Base-by-base conservation (phyloP, 106 monocot genomes). In the Dioscorea dumetorum region DNA sequence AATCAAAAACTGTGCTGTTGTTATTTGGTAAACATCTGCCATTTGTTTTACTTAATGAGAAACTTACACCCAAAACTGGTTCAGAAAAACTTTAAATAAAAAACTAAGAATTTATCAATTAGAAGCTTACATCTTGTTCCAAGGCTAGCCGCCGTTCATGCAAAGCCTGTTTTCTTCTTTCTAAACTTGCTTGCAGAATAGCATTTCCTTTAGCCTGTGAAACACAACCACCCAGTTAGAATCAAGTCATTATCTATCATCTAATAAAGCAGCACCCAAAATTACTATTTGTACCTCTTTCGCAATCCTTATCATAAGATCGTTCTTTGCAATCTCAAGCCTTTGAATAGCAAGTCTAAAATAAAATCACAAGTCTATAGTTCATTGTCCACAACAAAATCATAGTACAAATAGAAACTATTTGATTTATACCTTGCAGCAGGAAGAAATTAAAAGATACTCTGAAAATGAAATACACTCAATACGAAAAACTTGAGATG, bases 111-210 rank as follows among this genome's bases (percentile, higher is more conserved):
- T 41, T 41, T 41, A 41, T 41, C 1, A 41, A 10, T 41, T 8
- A 41, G 41, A 41, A 8, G 6, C 41, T 5, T 99, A 99, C 97
- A 93, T 99, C 97, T 79, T 99, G 97, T 73, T 99, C 97, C 18
- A 99, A 79, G 53, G 90, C 92, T 72, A 99, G 77, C 14, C 97
- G 89, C 14, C 97, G 89, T 60, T 99, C 97, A 81, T 99, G 89
- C 70, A 99, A 77, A 62, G 97, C 97, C 73, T 99, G 97, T 73
- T 99, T 99, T 83, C 97, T 82, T 86, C 92, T 92, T 79, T 99
- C 97, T 64, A 99, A 78, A 60, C 97, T 99, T 72, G 97, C 97
- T 76, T 99, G 97, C 22, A 99, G 75, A 75, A 99, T 93, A 16
- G 92, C 92, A 90, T 99, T 99, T 21, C 92, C 97, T 78, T 91